phyloP scores from a whole-genome alignment of 805 yeast genomes.

The Pichia phayaonensis region DNA sequence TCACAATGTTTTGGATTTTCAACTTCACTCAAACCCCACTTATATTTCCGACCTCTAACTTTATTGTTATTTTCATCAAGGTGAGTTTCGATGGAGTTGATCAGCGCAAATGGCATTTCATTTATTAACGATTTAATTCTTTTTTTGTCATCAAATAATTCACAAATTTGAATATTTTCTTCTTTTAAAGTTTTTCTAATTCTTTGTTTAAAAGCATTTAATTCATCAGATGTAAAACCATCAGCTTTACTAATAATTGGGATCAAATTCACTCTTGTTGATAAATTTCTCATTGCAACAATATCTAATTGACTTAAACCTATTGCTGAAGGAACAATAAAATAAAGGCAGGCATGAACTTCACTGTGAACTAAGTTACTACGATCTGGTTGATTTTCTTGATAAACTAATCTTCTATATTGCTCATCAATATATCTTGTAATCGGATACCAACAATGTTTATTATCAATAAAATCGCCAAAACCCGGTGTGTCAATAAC shows the following conservation, averaged over 20 bases:
- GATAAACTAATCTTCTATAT: slow-evolving; percentile 58
- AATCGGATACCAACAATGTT: slow-evolving; percentile 59
- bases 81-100: slow-evolving; percentile 54
- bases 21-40: slow-evolving; percentile 83
- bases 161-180: slow-evolving; percentile 54
- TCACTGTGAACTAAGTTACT: slow-evolving; percentile 48
- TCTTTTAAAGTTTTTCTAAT: slow-evolving; percentile 43
- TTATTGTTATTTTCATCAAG: slow-evolving; percentile 35
- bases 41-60: slow-evolving; percentile 70
- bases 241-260: slow-evolving; percentile 83
- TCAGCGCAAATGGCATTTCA: slow-evolving; percentile 61
- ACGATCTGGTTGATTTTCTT: slow-evolving; percentile 70
- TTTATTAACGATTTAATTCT: slow-evolving; percentile 28
- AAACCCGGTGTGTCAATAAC: slow-evolving; percentile 72
- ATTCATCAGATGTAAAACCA: slow-evolving; percentile 52
- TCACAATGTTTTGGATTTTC: slow-evolving; percentile 77
- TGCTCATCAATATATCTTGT: slow-evolving; percentile 74
- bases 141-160: slow-evolving; percentile 34
- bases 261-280: slow-evolving; percentile 67
- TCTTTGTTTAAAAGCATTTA: slow-evolving; percentile 43
- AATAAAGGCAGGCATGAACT: slow-evolving; percentile 81
- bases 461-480: slow-evolving; percentile 62
- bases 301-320: slow-evolving; percentile 62
- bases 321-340: slow-evolving; percentile 62
- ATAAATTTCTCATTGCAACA: slow-evolving; percentile 61